phyloP scores from a whole-genome alignment of 805 yeast species.

The Candida palmyrensis region DNA sequence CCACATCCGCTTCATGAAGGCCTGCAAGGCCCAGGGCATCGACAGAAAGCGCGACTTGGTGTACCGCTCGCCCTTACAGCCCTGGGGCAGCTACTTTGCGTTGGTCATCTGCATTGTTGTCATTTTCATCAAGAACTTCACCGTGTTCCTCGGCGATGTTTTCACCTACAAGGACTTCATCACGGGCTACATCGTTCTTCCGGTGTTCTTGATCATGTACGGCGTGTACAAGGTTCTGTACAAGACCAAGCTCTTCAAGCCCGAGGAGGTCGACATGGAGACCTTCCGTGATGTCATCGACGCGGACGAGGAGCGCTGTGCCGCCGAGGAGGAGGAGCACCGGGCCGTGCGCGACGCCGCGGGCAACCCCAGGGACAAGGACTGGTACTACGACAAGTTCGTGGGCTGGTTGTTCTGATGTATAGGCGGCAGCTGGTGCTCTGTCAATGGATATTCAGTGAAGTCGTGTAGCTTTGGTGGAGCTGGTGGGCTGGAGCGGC shows the following conservation, averaged over 20 bases:
- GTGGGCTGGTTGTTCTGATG: slow-evolving; percentile 46
- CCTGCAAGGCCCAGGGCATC: slow-evolving; percentile 63
- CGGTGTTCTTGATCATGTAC: slow-evolving; percentile 51
- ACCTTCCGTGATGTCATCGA: slow-evolving; percentile 54
- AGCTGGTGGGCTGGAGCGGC: no score
- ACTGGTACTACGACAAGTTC: slow-evolving; percentile 45
- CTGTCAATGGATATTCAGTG: no score
- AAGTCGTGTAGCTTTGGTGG: no score
- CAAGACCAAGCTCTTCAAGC: slow-evolving; percentile 44
- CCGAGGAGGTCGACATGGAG: slow-evolving; percentile 57
- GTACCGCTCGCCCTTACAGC: slow-evolving; percentile 64
- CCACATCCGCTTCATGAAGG: slow-evolving; percentile 60
- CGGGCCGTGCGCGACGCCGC: slow-evolving; percentile 36
- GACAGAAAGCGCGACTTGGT: slow-evolving; percentile 47
- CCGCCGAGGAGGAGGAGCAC: slow-evolving; percentile 27
- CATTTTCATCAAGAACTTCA: slow-evolving; percentile 63
- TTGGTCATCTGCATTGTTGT: slow-evolving; percentile 49
- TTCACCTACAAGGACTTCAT: slow-evolving; percentile 64
- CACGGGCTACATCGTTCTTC: slow-evolving; percentile 75
- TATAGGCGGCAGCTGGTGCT: no score
- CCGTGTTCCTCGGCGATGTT: slow-evolving; percentile 55
- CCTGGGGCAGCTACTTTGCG: slow-evolving; percentile 61
- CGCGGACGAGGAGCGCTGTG: slow-evolving; percentile 43
- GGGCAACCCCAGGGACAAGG: slow-evolving; percentile 36
- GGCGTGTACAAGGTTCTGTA: slow-evolving; percentile 55